A percentile compares a stretch with the other conserved stretches of the same genome.
Evolutionary conservation across 2,329 filamentous ascomycete genomes (phyloP).

Genomic region (Cyphellophora attinorum): DNA sequence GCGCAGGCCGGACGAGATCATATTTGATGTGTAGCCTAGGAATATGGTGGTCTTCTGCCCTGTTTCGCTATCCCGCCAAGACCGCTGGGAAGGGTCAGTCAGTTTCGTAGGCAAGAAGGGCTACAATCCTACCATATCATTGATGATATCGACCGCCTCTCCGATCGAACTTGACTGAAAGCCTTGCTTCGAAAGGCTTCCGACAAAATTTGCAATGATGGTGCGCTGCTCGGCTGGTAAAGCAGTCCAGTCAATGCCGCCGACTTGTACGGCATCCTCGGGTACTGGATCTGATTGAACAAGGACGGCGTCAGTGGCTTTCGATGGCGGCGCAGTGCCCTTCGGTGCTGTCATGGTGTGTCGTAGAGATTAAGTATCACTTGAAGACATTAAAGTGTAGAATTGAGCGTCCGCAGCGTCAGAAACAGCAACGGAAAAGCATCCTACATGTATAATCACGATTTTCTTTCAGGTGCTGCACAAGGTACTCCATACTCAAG

Average conservation of each 20-base stretch:
- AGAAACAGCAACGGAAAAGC: too few relatives aligned
- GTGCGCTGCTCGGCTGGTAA: conserved; percentile 61
- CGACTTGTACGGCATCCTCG: conserved; percentile 66
- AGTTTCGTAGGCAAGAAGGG: conserved; percentile 2
- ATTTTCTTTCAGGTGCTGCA: too few relatives aligned
- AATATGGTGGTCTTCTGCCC: conserved; percentile 82
- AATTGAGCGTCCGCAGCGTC: too few relatives aligned
- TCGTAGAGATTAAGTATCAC: background rate
- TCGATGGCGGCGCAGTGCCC: conserved; percentile 41
- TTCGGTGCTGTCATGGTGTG: too few relatives aligned
- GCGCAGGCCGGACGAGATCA: conserved; percentile 90
- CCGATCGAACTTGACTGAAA: conserved; percentile 73
- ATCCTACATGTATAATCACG: too few relatives aligned
- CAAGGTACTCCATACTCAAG: too few relatives aligned
- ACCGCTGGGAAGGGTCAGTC: conserved; percentile 45
- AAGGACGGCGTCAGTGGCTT: conserved; percentile 70
- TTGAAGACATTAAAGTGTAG: too few relatives aligned
- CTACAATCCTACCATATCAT: conserved; percentile 68
- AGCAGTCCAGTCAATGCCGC: conserved; percentile 86
- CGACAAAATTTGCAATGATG: conserved; percentile 74
- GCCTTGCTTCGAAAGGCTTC: conserved; percentile 77
- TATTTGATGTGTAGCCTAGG: conserved; percentile 92
- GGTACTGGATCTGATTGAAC: conserved; percentile 77
- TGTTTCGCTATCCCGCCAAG: conserved; percentile 72
- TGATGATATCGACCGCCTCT: conserved; percentile 83